Evolutionary conservation across 257 asterid genomes (phyloP).

Genomic region (Nicotiana tabacum): DNA sequence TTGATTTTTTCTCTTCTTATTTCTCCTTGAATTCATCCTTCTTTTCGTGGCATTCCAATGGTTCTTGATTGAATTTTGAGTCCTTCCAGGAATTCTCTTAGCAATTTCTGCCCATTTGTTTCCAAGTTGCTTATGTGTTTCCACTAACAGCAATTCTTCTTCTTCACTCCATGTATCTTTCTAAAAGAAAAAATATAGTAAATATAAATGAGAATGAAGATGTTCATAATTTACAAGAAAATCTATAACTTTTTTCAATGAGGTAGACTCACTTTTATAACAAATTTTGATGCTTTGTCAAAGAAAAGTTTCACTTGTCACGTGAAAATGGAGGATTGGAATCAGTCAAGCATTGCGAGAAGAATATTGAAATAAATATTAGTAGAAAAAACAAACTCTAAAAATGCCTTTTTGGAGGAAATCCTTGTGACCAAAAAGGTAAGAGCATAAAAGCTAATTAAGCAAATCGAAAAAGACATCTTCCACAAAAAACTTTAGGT

Average conservation of each 20-base stretch:
- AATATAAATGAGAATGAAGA: background rate
- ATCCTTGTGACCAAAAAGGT: constrained; percentile 1
- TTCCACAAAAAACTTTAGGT: background rate
- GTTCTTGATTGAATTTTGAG: constrained; percentile 78
- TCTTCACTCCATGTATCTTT: constrained; percentile 66
- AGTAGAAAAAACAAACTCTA: background rate
- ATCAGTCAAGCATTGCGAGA: background rate
- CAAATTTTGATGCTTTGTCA: constrained; percentile 18
- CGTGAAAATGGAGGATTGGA: constrained; percentile 14
- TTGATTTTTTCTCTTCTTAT: constrained; percentile 28
- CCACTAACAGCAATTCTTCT: constrained; percentile 54
- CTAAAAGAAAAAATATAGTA: constrained; percentile 21
- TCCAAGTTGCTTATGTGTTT: constrained; percentile 49
- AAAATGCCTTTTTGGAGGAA: background rate
- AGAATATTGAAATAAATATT: background rate
- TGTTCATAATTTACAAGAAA: background rate
- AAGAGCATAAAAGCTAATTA: background rate
- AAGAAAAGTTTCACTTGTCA: constrained; percentile 16
- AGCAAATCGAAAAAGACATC: background rate
- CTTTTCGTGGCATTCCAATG: constrained; percentile 82
- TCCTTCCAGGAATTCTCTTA: constrained; percentile 57
- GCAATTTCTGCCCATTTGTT: constrained; percentile 81
- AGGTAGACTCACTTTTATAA: background rate
- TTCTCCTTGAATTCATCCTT: constrained; percentile 46
- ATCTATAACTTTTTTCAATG: background rate